phyloP scores from a whole-genome alignment of 495 filamentous ascomycete genomes.

The Ramalina peruviana region DNA sequence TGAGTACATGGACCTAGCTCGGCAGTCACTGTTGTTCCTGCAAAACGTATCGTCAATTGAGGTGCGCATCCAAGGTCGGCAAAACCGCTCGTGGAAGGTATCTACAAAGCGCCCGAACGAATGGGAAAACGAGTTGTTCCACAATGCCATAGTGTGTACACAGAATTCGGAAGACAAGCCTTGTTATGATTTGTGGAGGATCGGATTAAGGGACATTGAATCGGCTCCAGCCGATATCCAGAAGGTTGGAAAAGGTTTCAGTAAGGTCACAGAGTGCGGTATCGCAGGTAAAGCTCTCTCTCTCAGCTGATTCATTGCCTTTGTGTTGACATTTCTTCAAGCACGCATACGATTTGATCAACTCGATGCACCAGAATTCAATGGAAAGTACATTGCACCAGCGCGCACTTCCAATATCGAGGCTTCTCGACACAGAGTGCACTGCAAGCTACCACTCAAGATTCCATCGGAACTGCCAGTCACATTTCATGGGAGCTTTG shows the following conservation, averaged over 20 bases:
- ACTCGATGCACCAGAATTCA: not conserved
- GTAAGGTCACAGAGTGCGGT: conserved; percentile 24
- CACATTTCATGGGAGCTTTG: conserved; percentile 19
- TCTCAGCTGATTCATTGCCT: too few relatives aligned
- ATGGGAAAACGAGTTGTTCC: conserved; percentile 6
- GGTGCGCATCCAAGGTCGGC: conserved; percentile 12
- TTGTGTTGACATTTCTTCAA: too few relatives aligned
- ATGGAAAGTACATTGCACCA: conserved; percentile 2
- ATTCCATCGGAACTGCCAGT: conserved; percentile 20
- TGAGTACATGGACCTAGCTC: conserved; percentile 21
- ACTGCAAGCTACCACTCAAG: conserved; percentile 22
- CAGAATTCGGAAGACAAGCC: conserved; percentile 1
- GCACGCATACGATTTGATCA: conserved; percentile 5
- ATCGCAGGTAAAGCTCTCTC: conserved; percentile 13
- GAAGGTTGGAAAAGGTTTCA: conserved; percentile 10
- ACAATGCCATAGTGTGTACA: conserved; percentile 5
- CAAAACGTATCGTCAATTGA: conserved; percentile 14
- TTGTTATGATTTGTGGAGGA: conserved; percentile 15
- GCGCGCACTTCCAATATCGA: not conserved
- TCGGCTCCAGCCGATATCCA: conserved; percentile 6
- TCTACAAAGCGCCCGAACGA: conserved; percentile 2
- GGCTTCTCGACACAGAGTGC: conserved; percentile 13
- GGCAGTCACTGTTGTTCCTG: conserved; percentile 21
- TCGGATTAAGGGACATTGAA: conserved; percentile 15
- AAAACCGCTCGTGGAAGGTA: conserved; percentile 10